Conservation (phyloP, 306 rosid genomes). For the Trifolium subterraneum region DNA sequence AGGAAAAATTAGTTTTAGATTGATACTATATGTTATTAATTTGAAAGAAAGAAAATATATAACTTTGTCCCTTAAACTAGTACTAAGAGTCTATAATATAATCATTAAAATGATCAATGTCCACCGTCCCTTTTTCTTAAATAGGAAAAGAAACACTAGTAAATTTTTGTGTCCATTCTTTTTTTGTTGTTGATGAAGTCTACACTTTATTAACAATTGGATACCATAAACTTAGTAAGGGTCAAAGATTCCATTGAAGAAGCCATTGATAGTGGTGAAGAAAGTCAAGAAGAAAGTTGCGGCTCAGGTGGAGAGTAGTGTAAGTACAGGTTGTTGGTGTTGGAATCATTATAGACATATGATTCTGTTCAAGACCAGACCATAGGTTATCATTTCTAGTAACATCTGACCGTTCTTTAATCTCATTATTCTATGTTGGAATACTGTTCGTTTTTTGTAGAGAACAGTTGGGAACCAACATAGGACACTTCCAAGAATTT, state of each 20-base stretch:
- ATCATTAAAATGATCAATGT: too few relatives aligned
- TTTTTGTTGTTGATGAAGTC: conserved; percentile 48
- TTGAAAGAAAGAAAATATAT: too few relatives aligned
- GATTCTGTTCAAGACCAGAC: conserved; percentile 82
- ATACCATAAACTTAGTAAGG: conserved; percentile 52
- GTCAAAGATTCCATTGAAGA: conserved; percentile 62
- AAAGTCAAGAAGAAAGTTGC: conserved; percentile 49
- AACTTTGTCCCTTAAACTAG: too few relatives aligned
- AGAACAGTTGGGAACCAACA: conserved; percentile 6
- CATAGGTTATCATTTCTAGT: conserved; percentile 83
- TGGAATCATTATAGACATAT: conserved; percentile 66
- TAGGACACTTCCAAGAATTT: background rate
- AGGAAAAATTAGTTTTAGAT: too few relatives aligned
- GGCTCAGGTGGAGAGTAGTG: conserved; percentile 47
- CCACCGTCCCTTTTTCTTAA: too few relatives aligned
- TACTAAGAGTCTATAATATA: too few relatives aligned
- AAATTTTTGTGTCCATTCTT: background rate
- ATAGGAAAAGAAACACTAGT: background rate
- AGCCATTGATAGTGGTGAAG: conserved; percentile 75
- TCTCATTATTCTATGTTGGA: background rate
- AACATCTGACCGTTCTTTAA: conserved; percentile 30
- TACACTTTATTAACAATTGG: background rate
- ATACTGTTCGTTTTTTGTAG: conserved; percentile 22
- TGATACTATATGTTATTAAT: too few relatives aligned
- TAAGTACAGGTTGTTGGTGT: conserved; percentile 65